Base-by-base conservation (phyloP, 1,284 basidiomycete species). In the Cronartium ribicola region DNA sequence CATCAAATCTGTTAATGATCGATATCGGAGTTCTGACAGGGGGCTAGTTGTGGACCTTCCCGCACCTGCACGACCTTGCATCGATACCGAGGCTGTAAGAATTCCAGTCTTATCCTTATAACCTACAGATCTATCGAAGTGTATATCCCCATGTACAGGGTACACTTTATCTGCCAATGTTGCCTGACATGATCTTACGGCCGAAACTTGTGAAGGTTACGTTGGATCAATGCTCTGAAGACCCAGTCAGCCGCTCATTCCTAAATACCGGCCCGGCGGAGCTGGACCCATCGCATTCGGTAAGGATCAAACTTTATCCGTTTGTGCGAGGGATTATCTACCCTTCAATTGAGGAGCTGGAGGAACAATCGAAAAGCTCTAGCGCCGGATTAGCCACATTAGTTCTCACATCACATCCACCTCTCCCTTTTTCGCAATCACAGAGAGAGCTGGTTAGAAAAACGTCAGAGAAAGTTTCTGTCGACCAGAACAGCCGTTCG, bases 121-220 rank as follows among this genome's bases (percentile, higher is more conserved):
- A 60, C 36, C 55, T 68, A 57, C 57, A 14, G 36, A 44, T 70
- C n/a, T 70, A 70, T 63, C 67, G 59, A 20, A 22, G 59, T n/a
- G 59, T 62, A 43, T 62, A 61, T 37, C 67, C 67, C 17, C 22
- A 63, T 44, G n/a, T 62, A 37, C 59, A 51, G 22, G 48, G 22
- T 51, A 51, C 48, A 14, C 17, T 51, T 14, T 51, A 51, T 51
- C 17, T 51, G 48, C 11, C 48, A 17, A 51, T 51, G 48, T 51
- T 51, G 22, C 48, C 48, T 51, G 22, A 51, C 48, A 20, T 29
- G 29, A 29, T 10, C 48, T 51, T 10, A 51, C 48, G 11, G 22
- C 22, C 48, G 48, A 51, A 51, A 51, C 22, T 20, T 51, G 10
- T 29, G 29, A 29, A 29, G 29, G 29, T 29, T 2, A 29, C 2